Evolutionary conservation across 2,329 filamentous ascomycete genomes (phyloP).

Genomic region (Talaromyces atroroseus): DNA sequence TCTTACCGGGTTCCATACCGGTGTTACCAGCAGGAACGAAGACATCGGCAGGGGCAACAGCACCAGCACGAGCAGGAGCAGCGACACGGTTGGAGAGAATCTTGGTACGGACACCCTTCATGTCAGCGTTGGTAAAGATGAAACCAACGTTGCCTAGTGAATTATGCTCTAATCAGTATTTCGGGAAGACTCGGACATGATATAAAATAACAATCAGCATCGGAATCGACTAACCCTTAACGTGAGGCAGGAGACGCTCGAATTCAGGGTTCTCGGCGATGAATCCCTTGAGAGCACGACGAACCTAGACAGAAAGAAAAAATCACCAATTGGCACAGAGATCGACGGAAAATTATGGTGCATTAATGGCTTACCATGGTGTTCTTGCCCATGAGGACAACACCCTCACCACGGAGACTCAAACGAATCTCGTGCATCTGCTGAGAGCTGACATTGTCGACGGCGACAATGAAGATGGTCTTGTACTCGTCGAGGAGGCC

Average conservation of each 20-base stretch:
- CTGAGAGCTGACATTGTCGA: constrained; percentile 99
- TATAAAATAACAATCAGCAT: not conserved
- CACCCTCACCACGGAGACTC: constrained; percentile 81
- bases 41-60: constrained; percentile 87
- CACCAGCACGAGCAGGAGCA: constrained; percentile 95
- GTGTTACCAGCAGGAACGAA: constrained; percentile 97
- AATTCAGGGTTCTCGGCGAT: constrained; percentile 87
- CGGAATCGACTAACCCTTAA: constrained; percentile 58
- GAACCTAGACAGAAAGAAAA: constrained; percentile 58
- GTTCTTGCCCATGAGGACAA: constrained; percentile 99
- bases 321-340: not conserved
- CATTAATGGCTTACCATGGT: constrained; percentile 68
- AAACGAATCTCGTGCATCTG: constrained; percentile 99
- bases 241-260: constrained; percentile 91
- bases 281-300: constrained; percentile 96
- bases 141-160: constrained; percentile 81
- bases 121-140: constrained; percentile 97
- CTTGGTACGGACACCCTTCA: constrained; percentile 88
- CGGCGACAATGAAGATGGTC: constrained; percentile 94
- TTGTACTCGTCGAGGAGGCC: constrained; percentile 90
- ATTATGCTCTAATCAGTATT: not conserved
- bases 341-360: constrained; percentile 8
- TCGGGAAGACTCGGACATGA: not conserved
- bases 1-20: constrained; percentile 99
- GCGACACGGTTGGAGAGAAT: constrained; percentile 96